Conservation (phyloP, 2,329 filamentous ascomycete genomes). For the Neurospora sp. region DNA sequence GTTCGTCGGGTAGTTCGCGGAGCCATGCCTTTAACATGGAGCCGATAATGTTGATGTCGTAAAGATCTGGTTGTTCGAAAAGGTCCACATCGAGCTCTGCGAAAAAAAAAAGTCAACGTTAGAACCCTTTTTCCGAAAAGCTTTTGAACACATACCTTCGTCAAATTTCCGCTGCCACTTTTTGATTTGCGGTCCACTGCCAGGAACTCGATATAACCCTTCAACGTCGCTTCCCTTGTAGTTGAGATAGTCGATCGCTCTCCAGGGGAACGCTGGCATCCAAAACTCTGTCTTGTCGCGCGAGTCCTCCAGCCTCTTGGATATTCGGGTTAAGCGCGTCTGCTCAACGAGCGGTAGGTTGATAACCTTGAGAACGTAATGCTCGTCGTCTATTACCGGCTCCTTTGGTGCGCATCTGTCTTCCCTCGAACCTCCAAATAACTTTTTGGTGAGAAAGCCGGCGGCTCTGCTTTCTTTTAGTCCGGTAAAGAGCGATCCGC, state of each 20-base stretch:
- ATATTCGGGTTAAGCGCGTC: constrained; percentile 82
- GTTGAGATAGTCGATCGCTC: constrained; percentile 93
- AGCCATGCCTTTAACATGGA: constrained; percentile 97
- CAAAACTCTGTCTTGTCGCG: constrained; percentile 96
- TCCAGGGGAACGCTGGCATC: constrained; percentile 95
- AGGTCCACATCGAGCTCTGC: constrained; percentile 80
- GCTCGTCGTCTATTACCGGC: constrained; percentile 61
- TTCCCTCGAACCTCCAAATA: constrained; percentile 72
- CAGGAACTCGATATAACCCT: constrained; percentile 84
- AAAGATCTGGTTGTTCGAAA: constrained; percentile 76
- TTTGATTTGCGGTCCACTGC: constrained; percentile 81
- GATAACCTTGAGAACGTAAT: constrained; percentile 76
- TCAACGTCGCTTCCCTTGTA: constrained; percentile 91
- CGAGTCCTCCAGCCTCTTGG: constrained; percentile 76
- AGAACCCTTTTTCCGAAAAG: constrained; percentile 8
- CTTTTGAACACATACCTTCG: constrained; percentile 42
- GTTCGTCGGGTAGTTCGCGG: constrained; percentile 84
- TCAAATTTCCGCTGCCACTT: constrained; percentile 91
- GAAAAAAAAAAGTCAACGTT: not conserved
- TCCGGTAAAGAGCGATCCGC: constrained; percentile 60
- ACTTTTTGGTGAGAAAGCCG: constrained; percentile 70
- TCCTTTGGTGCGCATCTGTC: constrained; percentile 61
- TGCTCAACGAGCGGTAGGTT: constrained; percentile 81
- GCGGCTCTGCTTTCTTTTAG: constrained; percentile 65
- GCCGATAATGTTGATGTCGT: constrained; percentile 93